Percentiles rank a stretch among this genome's conserved stretches.
These are phyloP conservation scores for Fusarium marasasianum DNA, from an alignment of 2,329 filamentous ascomycete species.

Conservation along the genomic window DNA sequence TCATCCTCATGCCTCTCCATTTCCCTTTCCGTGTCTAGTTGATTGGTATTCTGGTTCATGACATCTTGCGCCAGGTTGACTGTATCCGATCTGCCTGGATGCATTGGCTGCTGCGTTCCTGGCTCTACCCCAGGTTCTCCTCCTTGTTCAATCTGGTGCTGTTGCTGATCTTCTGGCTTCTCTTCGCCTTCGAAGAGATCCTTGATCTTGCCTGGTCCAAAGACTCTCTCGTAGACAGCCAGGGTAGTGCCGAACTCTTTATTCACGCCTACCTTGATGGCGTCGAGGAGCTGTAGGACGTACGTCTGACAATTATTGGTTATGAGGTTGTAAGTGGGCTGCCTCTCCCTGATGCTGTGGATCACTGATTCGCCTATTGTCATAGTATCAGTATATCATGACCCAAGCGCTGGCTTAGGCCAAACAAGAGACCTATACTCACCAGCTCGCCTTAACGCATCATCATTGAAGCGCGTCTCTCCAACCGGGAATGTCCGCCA, in stretches of 20 bases:
- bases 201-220: slow-evolving; percentile 59
- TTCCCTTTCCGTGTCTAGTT: slow-evolving; percentile 56
- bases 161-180: background rate
- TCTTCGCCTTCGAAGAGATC: slow-evolving; percentile 59
- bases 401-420: fast-evolving
- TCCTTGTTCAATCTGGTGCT: background rate
- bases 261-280: slow-evolving; percentile 60
- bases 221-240: slow-evolving; percentile 61
- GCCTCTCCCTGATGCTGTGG: slow-evolving; percentile 58
- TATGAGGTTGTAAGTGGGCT: slow-evolving; percentile 65
- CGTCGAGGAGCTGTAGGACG: slow-evolving; percentile 61
- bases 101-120: background rate
- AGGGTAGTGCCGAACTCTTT: slow-evolving; percentile 64
- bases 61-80: slow-evolving; percentile 61
- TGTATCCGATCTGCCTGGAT: slow-evolving; percentile 47
- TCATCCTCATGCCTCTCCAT: slow-evolving; percentile 18
- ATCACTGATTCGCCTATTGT: slow-evolving; percentile 61
- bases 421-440: slow-evolving; percentile 13
- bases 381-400: fast-evolving
- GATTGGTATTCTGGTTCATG: slow-evolving; percentile 64
- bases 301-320: slow-evolving; percentile 70
- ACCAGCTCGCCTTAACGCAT: slow-evolving; percentile 60
- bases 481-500: slow-evolving; percentile 63
- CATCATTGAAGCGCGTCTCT: slow-evolving; percentile 63
- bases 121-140: background rate